Evolutionary conservation across 2,329 filamentous ascomycete genomes (phyloP), one percentile per base, ranked within the genome.

Genomic region (Sarocladium brachiariae): DNA sequence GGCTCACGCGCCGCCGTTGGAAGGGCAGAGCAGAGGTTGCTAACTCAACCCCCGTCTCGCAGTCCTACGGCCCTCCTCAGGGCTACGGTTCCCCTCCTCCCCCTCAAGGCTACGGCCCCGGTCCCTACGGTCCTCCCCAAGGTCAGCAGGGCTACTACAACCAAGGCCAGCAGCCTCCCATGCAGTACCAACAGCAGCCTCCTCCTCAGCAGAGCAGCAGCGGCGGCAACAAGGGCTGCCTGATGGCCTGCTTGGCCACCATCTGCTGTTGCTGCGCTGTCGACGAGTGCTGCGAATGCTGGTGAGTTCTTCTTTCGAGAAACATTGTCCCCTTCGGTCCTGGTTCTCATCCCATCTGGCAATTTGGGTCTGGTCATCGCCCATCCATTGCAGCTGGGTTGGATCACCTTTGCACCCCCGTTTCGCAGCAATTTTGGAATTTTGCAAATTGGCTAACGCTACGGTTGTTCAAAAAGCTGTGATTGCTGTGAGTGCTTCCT

Each of bases 201-300:
- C 63, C 66, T 18, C 62, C 55, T 35, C 61, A 58, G 19, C 57
- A 62, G 53, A 33, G 57, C 55, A 62, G 61, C 53, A 62, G 66
- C 47, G 66, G 67, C 51, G 63, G 35, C n/a, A 38, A 45, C 49
- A 66, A 68, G 52, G 69, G 66, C 56, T 77, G 74, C 57, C 58
- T 76, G 49, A 65, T 68, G 38, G 71, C 66, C 51, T 76, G 73
- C 65, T 62, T 77, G 43, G 73, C 74, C 8, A 65, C 68, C 14
- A 58, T 77, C 50, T 77, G 73, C 64, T 76, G 71, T 62, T 77
- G 74, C 62, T 77, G 72, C 55, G 69, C 72, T 50, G 65, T 69
- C 38, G 74, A 77, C 51, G 74, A 76, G 56, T 68, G 66, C 25
- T 77, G 74, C 61, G 74, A 77, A 58, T 72, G 70, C 56, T 77